phyloP scores from a whole-genome alignment of 306 rosid genomes.

The Trichosanthes cucumerina region DNA sequence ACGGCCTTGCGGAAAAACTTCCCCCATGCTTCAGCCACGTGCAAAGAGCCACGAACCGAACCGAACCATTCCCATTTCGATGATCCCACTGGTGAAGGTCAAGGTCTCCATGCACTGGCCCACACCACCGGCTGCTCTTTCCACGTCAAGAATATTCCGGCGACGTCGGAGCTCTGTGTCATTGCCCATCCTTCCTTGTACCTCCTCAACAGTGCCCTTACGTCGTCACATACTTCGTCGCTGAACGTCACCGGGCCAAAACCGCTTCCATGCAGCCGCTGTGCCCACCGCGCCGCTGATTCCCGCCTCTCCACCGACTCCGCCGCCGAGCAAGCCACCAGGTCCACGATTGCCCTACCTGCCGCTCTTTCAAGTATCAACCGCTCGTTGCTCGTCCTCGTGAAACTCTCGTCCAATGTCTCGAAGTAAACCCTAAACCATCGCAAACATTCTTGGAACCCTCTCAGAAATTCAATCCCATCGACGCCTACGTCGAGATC shows the following conservation, averaged over 20 bases:
- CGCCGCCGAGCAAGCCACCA: constrained; percentile 52
- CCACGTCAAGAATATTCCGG: constrained; percentile 90
- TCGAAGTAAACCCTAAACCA: constrained; percentile 99
- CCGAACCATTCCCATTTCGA: background rate
- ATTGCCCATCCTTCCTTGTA: constrained; percentile 92
- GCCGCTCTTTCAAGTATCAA: constrained; percentile 74
- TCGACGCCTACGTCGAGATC: constrained; percentile 74
- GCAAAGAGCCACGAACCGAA: background rate
- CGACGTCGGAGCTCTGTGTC: constrained; percentile 33
- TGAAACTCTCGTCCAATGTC: constrained; percentile 74
- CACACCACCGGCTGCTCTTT: constrained; percentile 94
- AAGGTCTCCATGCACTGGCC: constrained; percentile 98
- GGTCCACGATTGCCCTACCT: constrained; percentile 72
- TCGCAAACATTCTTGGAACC: constrained; percentile 71
- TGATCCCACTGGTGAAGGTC: constrained; percentile 28
- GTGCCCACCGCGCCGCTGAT: constrained; percentile 53
- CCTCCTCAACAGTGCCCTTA: constrained; percentile 74
- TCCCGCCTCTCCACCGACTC: constrained; percentile 75
- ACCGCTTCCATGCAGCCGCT: constrained; percentile 62
- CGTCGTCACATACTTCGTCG: constrained; percentile 88
- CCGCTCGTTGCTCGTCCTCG: constrained; percentile 68
- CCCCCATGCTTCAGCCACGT: background rate
- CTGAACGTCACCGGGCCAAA: constrained; percentile 49
- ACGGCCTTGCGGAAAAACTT: background rate
- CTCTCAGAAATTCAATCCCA: constrained; percentile 60